Conservation (phyloP, 306 rosid species). For the Purshia tridentata region DNA sequence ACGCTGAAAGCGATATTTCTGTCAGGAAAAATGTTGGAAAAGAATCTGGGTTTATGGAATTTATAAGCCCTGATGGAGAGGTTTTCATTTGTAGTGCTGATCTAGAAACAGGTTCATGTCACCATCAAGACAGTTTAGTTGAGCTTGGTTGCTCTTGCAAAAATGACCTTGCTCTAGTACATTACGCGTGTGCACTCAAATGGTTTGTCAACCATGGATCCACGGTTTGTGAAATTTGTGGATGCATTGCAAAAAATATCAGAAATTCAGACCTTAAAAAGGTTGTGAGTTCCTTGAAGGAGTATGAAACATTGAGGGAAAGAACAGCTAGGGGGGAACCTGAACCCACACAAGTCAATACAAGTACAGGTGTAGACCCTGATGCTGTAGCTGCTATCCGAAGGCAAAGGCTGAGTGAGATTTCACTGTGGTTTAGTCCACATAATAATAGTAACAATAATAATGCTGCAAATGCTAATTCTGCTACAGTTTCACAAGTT, state of each 20-base stretch:
- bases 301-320: conserved; percentile 82
- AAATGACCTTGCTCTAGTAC: conserved; percentile 89
- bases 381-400: conserved; percentile 95
- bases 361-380: conserved; percentile 66
- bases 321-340: conserved; percentile 78
- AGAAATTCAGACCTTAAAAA: conserved; percentile 63
- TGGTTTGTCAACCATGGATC: conserved; percentile 98
- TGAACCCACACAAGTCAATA: conserved; percentile 42
- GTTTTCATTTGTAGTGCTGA: conserved; percentile 72
- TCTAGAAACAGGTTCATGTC: conserved; percentile 72
- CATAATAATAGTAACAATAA: conserved; percentile 45
- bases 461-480: conserved; percentile 17
- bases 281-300: conserved; percentile 73
- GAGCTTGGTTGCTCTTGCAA: conserved; percentile 98
- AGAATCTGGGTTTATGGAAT: conserved; percentile 53
- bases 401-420: conserved; percentile 87
- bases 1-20: conserved; percentile 22
- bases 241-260: conserved; percentile 70
- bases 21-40: conserved; percentile 39
- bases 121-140: conserved; percentile 50
- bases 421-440: conserved; percentile 88
- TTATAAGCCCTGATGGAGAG: conserved; percentile 92
- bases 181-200: conserved; percentile 92
- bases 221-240: conserved; percentile 89
- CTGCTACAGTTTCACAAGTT: conserved; percentile 56